Evolutionary conservation across 805 yeast genomes (phyloP).

Genomic region (Candida khao-thaluensis): DNA sequence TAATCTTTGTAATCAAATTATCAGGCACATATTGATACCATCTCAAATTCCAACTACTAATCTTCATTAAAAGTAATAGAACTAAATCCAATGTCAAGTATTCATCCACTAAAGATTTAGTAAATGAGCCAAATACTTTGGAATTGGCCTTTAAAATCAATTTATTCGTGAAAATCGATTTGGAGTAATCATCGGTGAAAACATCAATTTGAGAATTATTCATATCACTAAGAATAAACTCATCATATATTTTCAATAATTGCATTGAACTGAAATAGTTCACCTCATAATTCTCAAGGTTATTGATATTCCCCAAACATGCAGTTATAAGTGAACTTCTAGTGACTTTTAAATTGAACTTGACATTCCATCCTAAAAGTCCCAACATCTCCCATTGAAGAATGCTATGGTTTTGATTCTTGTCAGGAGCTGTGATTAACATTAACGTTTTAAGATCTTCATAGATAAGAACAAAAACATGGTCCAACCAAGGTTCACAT

Average conservation of each 20-base stretch:
- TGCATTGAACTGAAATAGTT: slow-evolving; percentile 57
- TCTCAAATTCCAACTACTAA: slow-evolving; percentile 61
- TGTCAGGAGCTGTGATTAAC: slow-evolving; percentile 22
- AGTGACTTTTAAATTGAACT: slow-evolving; percentile 37
- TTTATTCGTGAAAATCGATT: slow-evolving; percentile 30
- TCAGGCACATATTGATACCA: slow-evolving; percentile 60
- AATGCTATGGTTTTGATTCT: slow-evolving; percentile 49
- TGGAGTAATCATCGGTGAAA: slow-evolving; percentile 28
- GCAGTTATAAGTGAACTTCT: slow-evolving; percentile 42
- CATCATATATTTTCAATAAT: slow-evolving; percentile 49
- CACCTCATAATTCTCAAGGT: slow-evolving; percentile 54
- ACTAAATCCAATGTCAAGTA: slow-evolving; percentile 34
- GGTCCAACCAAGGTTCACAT: slow-evolving; percentile 80
- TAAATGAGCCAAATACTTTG: slow-evolving; percentile 20
- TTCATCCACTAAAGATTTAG: slow-evolving; percentile 17
- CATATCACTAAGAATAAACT: slow-evolving; percentile 37
- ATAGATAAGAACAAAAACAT: slow-evolving; percentile 64
- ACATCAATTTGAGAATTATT: slow-evolving; percentile 31
- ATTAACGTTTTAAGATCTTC: slow-evolving; percentile 49
- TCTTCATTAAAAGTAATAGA: slow-evolving; percentile 40
- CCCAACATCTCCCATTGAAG: slow-evolving; percentile 78
- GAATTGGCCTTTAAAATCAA: slow-evolving; percentile 29
- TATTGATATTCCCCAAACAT: slow-evolving; percentile 47
- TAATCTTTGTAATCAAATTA: slow-evolving; percentile 39
- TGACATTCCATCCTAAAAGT: slow-evolving; percentile 46